Base-by-base conservation (phyloP, 2,329 filamentous ascomycete species). In the Alternaria sp. region DNA sequence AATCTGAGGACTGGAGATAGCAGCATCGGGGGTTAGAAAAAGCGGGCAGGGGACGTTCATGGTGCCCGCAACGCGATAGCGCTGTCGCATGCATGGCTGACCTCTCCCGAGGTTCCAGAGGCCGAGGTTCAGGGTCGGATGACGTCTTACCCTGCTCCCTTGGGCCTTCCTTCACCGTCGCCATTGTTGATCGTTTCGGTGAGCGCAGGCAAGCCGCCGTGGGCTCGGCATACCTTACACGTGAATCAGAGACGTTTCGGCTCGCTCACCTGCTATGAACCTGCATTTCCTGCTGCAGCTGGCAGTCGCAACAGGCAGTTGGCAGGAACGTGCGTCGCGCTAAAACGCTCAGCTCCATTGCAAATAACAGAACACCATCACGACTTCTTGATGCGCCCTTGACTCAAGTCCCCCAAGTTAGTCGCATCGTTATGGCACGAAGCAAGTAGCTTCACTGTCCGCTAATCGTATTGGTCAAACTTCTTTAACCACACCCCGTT, bases 61-160 rank as follows among this genome's bases (percentile, higher is more conserved):
- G 63, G 60, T 63, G 63, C 60, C 66, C 65, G 66, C 66, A 65
- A 68, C 60, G 64, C 49, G 62, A 65, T 64, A 67, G 67, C 62
- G 63, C 69, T 59, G 68, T 66, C 63, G 64, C 65, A 67, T 64
- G 66, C 69, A 71, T 72, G 72, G 70, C 67, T 69, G 67, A 66
- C 60, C 66, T 73, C 69, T 74, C 62, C 75, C 75, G 75, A 78
- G 75, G 74, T 58, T 75, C 69, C 63, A 74, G 62, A 55, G 63
- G 59, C 59, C 66, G 75, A 77, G 74, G 75, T 77, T 71, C 67
- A 73, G 63, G 46, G 48, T 44, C 38, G 54, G 64, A 54, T 63
- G 54, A 58, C 58, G 62, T 59, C 57, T 60, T 41, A 36, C 32
- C 20, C 27, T 43, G 44, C 44, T 44, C 54, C 38, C 14, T 25